Conservation (phyloP, 495 filamentous ascomycete species). For the Cenococcum geophilum region DNA sequence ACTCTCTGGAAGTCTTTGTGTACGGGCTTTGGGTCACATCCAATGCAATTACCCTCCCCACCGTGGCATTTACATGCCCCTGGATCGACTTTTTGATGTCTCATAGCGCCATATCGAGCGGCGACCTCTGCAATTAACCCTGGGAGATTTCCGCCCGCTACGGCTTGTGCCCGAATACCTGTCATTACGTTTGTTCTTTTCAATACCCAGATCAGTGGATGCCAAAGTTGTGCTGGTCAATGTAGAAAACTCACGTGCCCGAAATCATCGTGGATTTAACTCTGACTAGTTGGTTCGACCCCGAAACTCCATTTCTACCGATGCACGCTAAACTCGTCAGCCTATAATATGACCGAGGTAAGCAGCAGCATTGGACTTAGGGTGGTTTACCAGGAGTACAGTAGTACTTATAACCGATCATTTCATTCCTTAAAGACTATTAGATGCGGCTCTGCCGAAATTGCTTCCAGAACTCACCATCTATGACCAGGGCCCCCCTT, state of each 20-base stretch:
- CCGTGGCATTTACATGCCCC: constrained; percentile 6
- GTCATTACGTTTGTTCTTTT: neutral
- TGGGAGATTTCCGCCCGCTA: constrained; percentile 2
- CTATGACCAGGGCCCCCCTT: constrained; percentile 22
- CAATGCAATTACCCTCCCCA: neutral
- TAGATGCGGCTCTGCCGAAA: too few relatives aligned
- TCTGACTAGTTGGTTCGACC: too few relatives aligned
- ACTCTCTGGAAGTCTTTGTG: neutral
- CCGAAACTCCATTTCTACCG: too few relatives aligned
- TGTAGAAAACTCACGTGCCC: too few relatives aligned
- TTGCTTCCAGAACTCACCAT: constrained; percentile 14
- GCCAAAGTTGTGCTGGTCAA: too few relatives aligned
- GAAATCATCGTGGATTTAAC: too few relatives aligned
- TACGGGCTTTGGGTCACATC: constrained; percentile 2
- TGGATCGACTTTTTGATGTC: neutral
- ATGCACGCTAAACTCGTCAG: too few relatives aligned
- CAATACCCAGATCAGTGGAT: neutral
- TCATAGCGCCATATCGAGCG: neutral
- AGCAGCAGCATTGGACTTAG: neutral
- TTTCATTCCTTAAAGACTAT: neutral
- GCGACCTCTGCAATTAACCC: neutral
- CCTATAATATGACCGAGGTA: too few relatives aligned
- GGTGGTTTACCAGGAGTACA: neutral
- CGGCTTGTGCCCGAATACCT: neutral
- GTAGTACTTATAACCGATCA: constrained; percentile 3